A percentile compares a stretch with the other conserved stretches of the same genome.
Conservation (phyloP, 495 filamentous ascomycete genomes). For the Tuber magnatum region DNA sequence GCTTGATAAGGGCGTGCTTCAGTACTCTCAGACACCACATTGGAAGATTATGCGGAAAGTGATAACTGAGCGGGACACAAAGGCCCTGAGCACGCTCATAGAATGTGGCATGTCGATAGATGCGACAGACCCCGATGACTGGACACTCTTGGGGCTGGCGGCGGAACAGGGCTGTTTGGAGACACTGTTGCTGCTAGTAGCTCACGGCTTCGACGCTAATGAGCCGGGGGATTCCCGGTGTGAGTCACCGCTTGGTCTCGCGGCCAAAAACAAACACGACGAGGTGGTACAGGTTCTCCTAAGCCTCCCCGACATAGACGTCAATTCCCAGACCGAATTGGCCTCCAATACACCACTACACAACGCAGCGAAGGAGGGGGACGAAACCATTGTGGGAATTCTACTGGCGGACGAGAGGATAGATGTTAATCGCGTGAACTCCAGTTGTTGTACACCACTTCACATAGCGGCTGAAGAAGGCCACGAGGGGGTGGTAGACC, state of each 20-base stretch:
- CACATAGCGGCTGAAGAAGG: not conserved
- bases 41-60: constrained; percentile 2
- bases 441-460: not conserved
- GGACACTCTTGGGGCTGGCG: not conserved
- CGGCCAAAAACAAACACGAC: not conserved
- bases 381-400: not conserved
- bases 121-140: not conserved
- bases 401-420: not conserved
- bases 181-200: not conserved
- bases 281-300: not conserved
- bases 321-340: not conserved
- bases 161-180: not conserved
- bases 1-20: not conserved
- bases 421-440: not conserved
- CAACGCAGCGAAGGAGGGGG: not conserved
- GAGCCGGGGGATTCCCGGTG: not conserved
- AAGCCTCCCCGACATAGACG: not conserved
- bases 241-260: not conserved
- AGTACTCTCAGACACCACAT: not conserved
- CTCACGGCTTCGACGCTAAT: not conserved
- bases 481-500: not conserved
- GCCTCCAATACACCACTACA: constrained; percentile 1
- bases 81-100: not conserved
- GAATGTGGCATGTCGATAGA: not conserved
- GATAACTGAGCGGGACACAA: not conserved